These are phyloP conservation scores for Globisporangium canariense DNA, from an alignment of 352 stramenopile species.

Conservation along the genomic window DNA sequence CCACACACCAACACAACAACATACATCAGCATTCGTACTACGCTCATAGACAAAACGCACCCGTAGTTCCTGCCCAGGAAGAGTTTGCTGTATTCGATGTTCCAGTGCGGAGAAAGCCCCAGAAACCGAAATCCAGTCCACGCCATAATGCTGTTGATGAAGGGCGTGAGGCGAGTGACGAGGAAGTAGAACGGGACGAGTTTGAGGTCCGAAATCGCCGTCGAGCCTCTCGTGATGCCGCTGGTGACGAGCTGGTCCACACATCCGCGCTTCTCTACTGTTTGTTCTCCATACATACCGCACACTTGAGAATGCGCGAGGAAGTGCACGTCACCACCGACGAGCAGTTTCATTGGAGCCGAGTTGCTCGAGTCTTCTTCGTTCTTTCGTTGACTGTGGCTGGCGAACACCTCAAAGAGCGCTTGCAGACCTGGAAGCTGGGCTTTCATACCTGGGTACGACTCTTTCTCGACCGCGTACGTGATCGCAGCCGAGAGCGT, in stretches of 20 bases:
- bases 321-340: slow-evolving; percentile 65
- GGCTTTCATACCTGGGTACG: slow-evolving; percentile 48
- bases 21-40: neutral
- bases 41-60: slow-evolving; percentile 20
- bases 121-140: slow-evolving; percentile 19
- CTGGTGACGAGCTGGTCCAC: slow-evolving; percentile 70
- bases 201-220: slow-evolving; percentile 47
- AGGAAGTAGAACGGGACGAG: slow-evolving; percentile 54
- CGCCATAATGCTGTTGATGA: slow-evolving; percentile 20
- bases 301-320: slow-evolving; percentile 51
- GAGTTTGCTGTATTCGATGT: slow-evolving; percentile 31
- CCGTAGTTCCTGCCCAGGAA: slow-evolving; percentile 69
- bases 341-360: slow-evolving; percentile 30
- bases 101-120: slow-evolving; percentile 22
- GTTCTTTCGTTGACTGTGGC: slow-evolving; percentile 16
- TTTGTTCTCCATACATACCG: neutral
- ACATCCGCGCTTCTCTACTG: slow-evolving; percentile 17
- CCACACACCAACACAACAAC: neutral
- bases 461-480: slow-evolving; percentile 55
- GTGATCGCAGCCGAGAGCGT: slow-evolving; percentile 40
- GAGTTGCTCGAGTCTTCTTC: neutral
- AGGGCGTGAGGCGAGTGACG: slow-evolving; percentile 36
- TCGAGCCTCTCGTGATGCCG: slow-evolving; percentile 56
- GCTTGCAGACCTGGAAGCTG: slow-evolving; percentile 30
- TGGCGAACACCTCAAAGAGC: slow-evolving; percentile 37